Conservation (phyloP, 257 asterid species). For the Capsicum pubescens region DNA sequence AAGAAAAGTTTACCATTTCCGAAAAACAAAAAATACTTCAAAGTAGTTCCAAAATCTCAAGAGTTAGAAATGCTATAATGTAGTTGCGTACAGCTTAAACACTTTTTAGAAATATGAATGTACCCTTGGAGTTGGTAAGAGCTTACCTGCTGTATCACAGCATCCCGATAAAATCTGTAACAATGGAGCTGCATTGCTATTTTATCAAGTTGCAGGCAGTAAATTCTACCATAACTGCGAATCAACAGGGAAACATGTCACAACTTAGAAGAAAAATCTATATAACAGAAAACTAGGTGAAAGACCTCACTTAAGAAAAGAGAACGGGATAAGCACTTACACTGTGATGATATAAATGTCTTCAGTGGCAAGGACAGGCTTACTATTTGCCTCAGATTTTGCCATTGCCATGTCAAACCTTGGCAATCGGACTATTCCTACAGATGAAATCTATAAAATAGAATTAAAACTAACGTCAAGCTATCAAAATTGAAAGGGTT, state of each 20-base stretch:
- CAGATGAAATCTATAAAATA: conserved; percentile 76
- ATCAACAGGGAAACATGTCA: conserved; percentile 40
- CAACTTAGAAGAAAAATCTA: conserved; percentile 29
- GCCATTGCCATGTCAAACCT: conserved; percentile 90
- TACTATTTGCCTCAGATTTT: conserved; percentile 74
- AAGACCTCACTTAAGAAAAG: conserved; percentile 20
- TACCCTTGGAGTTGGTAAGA: conserved; percentile 31
- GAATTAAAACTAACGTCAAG: conserved; percentile 36
- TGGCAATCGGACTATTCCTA: conserved; percentile 85
- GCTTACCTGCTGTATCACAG: conserved; percentile 84
- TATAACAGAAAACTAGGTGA: background rate
- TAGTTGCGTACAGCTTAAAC: background rate
- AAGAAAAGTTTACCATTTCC: too few species aligned
- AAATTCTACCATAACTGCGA: conserved; percentile 94
- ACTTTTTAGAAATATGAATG: background rate
- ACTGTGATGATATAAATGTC: conserved; percentile 85
- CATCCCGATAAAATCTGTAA: conserved; percentile 94
- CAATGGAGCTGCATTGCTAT: conserved; percentile 81
- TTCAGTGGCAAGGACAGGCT: conserved; percentile 82
- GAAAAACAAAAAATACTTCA: background rate
- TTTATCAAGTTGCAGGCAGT: conserved; percentile 94
- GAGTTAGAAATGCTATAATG: background rate
- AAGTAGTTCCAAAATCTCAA: background rate
- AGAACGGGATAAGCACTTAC: conserved; percentile 47
- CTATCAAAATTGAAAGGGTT: conserved; percentile 29